Evolutionary conservation across 2,329 filamentous ascomycete species (phyloP).

Genomic region (Macrophomina pseudophaseolina): DNA sequence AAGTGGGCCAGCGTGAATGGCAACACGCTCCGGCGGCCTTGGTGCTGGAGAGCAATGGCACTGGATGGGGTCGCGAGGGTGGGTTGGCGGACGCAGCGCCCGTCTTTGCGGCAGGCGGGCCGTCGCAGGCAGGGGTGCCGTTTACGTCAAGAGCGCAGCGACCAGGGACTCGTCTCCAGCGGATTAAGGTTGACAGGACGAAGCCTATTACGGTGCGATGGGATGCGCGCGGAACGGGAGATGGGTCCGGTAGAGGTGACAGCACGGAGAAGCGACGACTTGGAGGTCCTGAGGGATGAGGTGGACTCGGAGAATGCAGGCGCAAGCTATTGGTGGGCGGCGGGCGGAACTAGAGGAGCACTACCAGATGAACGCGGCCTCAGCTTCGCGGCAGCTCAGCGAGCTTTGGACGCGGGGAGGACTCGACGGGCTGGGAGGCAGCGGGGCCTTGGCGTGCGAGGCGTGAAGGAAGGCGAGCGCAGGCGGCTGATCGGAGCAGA

Average conservation of each 20-base stretch:
- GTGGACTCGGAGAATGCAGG: conserved; percentile 21
- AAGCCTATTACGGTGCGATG: conserved; percentile 21
- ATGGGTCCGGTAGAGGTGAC: conserved; percentile 14
- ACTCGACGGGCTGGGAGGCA: conserved; percentile 16
- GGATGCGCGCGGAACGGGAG: conserved; percentile 20
- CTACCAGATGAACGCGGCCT: conserved; percentile 19
- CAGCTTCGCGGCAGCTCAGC: conserved; percentile 22
- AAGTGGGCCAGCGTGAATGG: conserved; percentile 18
- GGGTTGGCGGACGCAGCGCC: conserved; percentile 13
- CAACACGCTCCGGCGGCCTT: conserved; percentile 2
- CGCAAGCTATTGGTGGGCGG: conserved; percentile 25
- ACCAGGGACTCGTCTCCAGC: conserved; percentile 17
- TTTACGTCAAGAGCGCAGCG: conserved; percentile 25
- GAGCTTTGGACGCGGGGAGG: conserved; percentile 23
- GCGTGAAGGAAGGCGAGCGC: conserved; percentile 18
- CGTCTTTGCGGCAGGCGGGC: conserved; percentile 23
- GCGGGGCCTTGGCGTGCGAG: conserved; percentile 21
- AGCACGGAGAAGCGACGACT: conserved; percentile 9
- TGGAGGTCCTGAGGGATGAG: conserved; percentile 21
- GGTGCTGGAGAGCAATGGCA: conserved; percentile 5
- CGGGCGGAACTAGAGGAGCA: conserved; percentile 17
- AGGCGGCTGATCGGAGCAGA: conserved; percentile 15
- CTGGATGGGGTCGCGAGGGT: conserved; percentile 10
- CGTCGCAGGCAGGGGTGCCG: conserved; percentile 25
- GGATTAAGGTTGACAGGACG: conserved; percentile 9